Percentiles rank a stretch among this genome's conserved stretches.
These are phyloP conservation scores for Ceratocystis alfenasii DNA, from an alignment of 2,329 filamentous ascomycete species.

Conservation along the genomic window DNA sequence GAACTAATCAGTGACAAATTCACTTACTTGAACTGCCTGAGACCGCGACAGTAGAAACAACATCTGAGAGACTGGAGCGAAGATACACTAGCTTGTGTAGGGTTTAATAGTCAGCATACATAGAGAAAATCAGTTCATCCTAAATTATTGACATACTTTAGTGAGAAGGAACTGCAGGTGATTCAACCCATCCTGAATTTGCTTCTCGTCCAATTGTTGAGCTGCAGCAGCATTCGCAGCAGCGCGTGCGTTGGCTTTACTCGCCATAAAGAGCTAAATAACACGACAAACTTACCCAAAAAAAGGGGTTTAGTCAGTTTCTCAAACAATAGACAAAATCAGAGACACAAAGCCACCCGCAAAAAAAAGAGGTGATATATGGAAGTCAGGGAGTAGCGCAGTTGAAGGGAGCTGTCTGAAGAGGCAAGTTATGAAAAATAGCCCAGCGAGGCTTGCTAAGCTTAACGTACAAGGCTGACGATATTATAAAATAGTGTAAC, in stretches of 20 bases:
- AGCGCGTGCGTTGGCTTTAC: slow-evolving; percentile 20
- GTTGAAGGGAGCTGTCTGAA: neutral
- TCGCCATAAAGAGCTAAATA: slow-evolving; percentile 15
- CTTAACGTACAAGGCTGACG: neutral
- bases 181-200: slow-evolving; percentile 21
- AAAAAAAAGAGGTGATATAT: neutral
- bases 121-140: neutral
- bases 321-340: neutral
- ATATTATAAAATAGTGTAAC: neutral
- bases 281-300: neutral
- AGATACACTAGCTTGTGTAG: slow-evolving; percentile 20
- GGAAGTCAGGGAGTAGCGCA: neutral
- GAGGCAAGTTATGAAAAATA: neutral
- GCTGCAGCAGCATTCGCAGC: slow-evolving; percentile 14
- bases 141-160: slow-evolving; percentile 19
- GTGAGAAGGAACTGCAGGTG: slow-evolving; percentile 21
- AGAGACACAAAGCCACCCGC: neutral
- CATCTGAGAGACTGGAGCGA: slow-evolving; percentile 20
- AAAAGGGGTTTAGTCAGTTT: neutral
- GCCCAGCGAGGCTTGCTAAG: too few species aligned
- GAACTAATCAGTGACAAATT: neutral
- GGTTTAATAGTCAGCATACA: slow-evolving; percentile 3
- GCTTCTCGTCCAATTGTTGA: slow-evolving; percentile 19
- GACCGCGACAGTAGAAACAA: slow-evolving; percentile 19
- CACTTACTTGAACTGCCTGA: slow-evolving; percentile 16